A percentile compares a stretch with the other conserved stretches of the same genome.
Conservation (phyloP, 1,284 basidiomycete genomes). For the Naganishia sp. region DNA sequence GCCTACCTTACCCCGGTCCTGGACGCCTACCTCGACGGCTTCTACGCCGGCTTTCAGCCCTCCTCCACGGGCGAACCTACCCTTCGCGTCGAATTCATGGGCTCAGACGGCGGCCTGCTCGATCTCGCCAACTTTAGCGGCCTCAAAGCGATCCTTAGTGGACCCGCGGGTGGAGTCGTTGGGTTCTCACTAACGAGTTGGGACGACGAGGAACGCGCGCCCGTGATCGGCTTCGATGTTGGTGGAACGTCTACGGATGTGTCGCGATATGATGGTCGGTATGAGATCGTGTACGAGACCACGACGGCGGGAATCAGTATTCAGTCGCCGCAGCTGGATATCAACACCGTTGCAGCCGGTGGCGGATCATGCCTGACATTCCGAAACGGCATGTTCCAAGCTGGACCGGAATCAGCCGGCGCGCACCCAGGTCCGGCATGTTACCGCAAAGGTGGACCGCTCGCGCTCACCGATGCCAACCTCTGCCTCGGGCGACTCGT, state of each 20-base stretch:
- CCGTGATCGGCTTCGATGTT: constrained; percentile 56
- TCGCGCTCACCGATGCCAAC: constrained; percentile 85
- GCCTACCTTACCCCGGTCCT: constrained; percentile 94
- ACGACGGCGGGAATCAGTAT: constrained; percentile 87
- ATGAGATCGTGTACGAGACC: constrained; percentile 86
- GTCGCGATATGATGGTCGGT: constrained; percentile 78
- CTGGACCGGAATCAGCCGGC: constrained; percentile 74
- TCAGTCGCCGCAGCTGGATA: constrained; percentile 81
- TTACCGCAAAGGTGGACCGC: constrained; percentile 73
- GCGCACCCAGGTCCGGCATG: constrained; percentile 79
- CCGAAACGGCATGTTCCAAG: constrained; percentile 77
- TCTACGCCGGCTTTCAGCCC: constrained; percentile 80
- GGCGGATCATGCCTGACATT: constrained; percentile 81
- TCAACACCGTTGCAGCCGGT: constrained; percentile 85
- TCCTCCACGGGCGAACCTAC: constrained; percentile 43
- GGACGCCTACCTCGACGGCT: constrained; percentile 82
- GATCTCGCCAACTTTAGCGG: constrained; percentile 81
- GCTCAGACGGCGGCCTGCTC: constrained; percentile 81
- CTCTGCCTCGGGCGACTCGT: constrained; percentile 78
- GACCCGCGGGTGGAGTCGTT: constrained; percentile 85
- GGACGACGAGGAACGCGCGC: constrained; percentile 40
- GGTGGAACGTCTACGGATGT: constrained; percentile 91
- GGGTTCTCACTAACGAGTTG: constrained; percentile 61
- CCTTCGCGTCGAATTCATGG: constrained; percentile 68
- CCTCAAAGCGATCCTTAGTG: constrained; percentile 81